Conservation (phyloP, 2,329 filamentous ascomycete genomes). For the Curvularia sp. region DNA sequence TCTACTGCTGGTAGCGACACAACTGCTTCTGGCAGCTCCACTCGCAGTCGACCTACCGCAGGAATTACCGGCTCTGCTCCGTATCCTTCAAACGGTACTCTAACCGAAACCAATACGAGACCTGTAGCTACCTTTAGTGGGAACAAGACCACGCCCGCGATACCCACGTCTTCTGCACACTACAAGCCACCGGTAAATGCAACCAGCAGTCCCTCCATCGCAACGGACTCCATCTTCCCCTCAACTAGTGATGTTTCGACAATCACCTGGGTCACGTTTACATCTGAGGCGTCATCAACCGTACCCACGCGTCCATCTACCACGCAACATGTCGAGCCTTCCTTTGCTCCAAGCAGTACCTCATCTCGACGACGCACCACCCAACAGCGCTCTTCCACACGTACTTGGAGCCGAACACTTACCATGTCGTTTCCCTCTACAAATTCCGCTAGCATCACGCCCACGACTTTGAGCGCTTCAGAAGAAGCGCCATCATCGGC, state of each 20-base stretch:
- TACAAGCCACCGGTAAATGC: constrained; percentile 15
- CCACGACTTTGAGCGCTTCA: constrained; percentile 3
- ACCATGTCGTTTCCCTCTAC: constrained; percentile 7
- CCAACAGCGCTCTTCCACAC: constrained; percentile 1
- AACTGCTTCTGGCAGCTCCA: constrained; percentile 1
- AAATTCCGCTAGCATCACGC: not conserved
- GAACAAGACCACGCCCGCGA: not conserved
- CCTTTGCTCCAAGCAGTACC: not conserved
- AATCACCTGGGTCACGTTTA: constrained; percentile 13
- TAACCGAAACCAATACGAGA: constrained; percentile 7
- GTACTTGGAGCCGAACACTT: constrained; percentile 11
- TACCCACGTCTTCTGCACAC: constrained; percentile 13
- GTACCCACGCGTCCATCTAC: not conserved
- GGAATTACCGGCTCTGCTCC: constrained; percentile 4
- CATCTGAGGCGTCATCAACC: constrained; percentile 1
- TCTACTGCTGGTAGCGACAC: constrained; percentile 4
- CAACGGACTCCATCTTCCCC: constrained; percentile 4
- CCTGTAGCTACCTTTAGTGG: constrained; percentile 9
- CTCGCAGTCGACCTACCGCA: not conserved
- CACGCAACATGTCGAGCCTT: not conserved
- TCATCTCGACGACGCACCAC: not conserved
- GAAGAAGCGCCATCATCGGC: not conserved
- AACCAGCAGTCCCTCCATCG: constrained; percentile 3
- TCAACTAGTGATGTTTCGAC: constrained; percentile 8
- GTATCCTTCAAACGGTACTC: constrained; percentile 11